Evolutionary conservation across 768 basidiomycete genomes (phyloP).

Genomic region (Rhodotorula kratochvilovae): DNA sequence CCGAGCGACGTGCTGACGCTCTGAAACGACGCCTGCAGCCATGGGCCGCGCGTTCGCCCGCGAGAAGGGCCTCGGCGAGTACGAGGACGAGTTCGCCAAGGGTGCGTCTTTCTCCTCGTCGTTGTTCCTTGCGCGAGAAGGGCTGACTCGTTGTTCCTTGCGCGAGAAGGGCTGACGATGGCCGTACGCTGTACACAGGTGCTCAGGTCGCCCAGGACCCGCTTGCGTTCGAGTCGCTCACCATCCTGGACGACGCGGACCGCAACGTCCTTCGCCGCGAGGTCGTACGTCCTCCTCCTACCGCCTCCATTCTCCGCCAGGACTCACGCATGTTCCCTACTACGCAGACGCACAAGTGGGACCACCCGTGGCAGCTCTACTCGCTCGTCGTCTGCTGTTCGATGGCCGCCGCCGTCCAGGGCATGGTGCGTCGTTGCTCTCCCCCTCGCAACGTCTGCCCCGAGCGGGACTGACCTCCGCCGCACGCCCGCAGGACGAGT

Average conservation of each 20-base stretch:
- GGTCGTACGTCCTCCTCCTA: not conserved
- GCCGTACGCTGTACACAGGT: too few relatives aligned
- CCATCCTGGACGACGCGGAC: constrained; percentile 45
- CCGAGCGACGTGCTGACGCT: constrained; percentile 57
- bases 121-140: too few relatives aligned
- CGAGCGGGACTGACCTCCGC: not conserved
- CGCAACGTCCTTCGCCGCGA: constrained; percentile 41
- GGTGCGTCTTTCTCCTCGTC: constrained; percentile 62
- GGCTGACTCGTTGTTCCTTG: too few relatives aligned
- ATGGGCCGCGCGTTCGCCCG: constrained; percentile 68
- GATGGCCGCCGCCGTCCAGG: constrained; percentile 41
- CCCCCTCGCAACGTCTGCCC: too few relatives aligned
- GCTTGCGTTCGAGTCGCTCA: constrained; percentile 29
- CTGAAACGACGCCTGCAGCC: constrained; percentile 54
- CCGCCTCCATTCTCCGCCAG: not conserved
- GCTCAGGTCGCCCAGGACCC: constrained; percentile 66
- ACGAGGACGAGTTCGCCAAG: constrained; percentile 54
- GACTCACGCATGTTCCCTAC: not conserved
- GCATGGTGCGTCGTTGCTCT: constrained; percentile 7
- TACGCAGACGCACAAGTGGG: constrained; percentile 50
- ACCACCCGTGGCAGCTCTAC: constrained; percentile 47
- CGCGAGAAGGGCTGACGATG: too few relatives aligned
- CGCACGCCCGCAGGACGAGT: constrained; percentile 13
- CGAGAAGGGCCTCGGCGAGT: constrained; percentile 49
- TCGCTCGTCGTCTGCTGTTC: constrained; percentile 34